Conservation (phyloP, 306 rosid genomes). For the Biancaea sappan region DNA sequence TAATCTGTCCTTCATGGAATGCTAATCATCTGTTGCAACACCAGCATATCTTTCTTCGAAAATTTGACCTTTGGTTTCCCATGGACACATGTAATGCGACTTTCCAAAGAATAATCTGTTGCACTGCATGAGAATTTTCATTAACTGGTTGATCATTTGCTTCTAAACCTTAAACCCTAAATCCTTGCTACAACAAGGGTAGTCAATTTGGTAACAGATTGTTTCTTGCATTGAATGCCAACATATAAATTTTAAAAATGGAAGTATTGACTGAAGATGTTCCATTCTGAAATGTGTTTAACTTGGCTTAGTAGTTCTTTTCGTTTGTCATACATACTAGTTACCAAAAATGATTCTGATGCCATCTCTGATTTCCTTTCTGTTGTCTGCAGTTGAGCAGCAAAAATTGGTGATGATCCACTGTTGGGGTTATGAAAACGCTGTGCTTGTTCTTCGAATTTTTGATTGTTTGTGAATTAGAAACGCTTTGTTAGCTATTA, state of each 20-base stretch:
- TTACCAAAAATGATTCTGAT: conserved; percentile 24
- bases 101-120: not conserved
- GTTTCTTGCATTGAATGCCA: not conserved
- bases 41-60: conserved; percentile 13
- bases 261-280: conserved; percentile 11
- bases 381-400: conserved; percentile 52
- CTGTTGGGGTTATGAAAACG: conserved; percentile 29
- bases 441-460: conserved; percentile 15
- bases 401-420: not conserved
- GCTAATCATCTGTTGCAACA: not conserved
- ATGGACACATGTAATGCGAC: not conserved
- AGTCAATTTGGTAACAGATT: not conserved
- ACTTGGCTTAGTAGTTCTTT: not conserved
- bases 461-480: conserved; percentile 49
- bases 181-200: not conserved
- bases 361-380: conserved; percentile 13
- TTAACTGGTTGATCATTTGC: not conserved
- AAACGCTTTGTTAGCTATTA: conserved; percentile 42
- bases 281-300: not conserved
- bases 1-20: conserved; percentile 14
- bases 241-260: not conserved
- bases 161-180: no score
- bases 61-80: conserved; percentile 8
- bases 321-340: conserved; percentile 1
- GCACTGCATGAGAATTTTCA: conserved; percentile 22